Evolutionary conservation across 164 flowering plant species (phyloP).

Genomic region (Cinnamomum micranthum): DNA sequence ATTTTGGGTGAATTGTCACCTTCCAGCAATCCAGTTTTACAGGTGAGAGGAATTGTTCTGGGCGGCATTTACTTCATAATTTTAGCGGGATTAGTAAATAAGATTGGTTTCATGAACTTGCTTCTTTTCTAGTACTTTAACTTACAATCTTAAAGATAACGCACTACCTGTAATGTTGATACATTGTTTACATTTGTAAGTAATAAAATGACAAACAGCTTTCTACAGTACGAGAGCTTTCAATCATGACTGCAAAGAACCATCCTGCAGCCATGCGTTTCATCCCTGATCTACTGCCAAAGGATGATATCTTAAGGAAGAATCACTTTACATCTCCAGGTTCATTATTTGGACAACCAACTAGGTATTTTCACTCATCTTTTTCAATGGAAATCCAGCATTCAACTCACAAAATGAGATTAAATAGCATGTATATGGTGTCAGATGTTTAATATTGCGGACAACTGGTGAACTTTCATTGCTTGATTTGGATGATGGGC

Average conservation of each 20-base stretch:
- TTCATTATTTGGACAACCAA: slow-evolving; percentile 50
- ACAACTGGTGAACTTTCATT: slow-evolving; percentile 90
- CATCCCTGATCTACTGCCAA: slow-evolving; percentile 72
- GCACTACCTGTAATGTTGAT: slow-evolving; percentile 18
- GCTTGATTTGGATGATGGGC: slow-evolving; percentile 96
- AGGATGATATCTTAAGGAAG: slow-evolving; percentile 25
- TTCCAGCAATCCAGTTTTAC: slow-evolving; percentile 64
- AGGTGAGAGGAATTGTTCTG: slow-evolving; percentile 47
- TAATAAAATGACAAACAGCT: slow-evolving; percentile 99
- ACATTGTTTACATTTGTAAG: slow-evolving; percentile 59
- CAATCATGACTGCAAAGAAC: slow-evolving; percentile 96
- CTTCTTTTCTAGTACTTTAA: slow-evolving; percentile 7
- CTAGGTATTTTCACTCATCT: slow-evolving; percentile 42
- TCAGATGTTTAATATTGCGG: slow-evolving; percentile 86
- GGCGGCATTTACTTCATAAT: slow-evolving; percentile 3
- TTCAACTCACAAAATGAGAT: not conserved
- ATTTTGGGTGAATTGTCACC: slow-evolving; percentile 76
- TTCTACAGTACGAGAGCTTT: slow-evolving; percentile 99
- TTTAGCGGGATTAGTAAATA: not conserved
- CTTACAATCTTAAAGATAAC: slow-evolving; percentile 11
- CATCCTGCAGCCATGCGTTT: slow-evolving; percentile 97
- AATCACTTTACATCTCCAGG: slow-evolving; percentile 36
- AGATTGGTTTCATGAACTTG: not conserved
- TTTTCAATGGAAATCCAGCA: slow-evolving; percentile 6
- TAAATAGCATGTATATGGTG: slow-evolving; percentile 17